phyloP scores from a whole-genome alignment of 2,329 filamentous ascomycete genomes.

The Diaporthe citrichinensis region DNA sequence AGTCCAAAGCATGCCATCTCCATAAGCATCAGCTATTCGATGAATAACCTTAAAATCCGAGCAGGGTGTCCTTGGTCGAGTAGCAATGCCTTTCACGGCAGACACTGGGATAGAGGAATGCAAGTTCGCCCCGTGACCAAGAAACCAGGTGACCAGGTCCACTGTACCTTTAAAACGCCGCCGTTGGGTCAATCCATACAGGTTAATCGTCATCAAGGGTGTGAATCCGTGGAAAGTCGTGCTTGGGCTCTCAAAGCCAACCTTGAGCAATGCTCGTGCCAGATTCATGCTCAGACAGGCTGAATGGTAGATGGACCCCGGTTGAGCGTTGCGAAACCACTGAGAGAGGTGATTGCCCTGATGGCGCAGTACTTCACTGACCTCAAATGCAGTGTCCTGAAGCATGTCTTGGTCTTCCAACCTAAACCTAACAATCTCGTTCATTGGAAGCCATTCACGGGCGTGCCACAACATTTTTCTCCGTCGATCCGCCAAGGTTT shows the following conservation, averaged over 20 bases:
- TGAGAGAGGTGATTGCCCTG: not conserved
- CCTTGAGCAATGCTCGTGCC: not conserved
- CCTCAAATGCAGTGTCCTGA: not conserved
- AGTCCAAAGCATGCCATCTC: not conserved
- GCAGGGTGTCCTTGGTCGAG: not conserved
- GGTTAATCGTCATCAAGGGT: not conserved
- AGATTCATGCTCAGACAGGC: not conserved
- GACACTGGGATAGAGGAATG: not conserved
- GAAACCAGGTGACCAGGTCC: not conserved
- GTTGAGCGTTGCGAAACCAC: not conserved
- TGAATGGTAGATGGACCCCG: not conserved
- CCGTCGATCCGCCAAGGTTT: not conserved
- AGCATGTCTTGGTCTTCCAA: not conserved
- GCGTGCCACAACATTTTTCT: not conserved
- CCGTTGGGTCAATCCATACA: not conserved
- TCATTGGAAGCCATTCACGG: not conserved
- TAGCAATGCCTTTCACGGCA: not conserved
- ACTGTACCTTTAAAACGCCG: not conserved
- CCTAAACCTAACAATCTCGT: not conserved
- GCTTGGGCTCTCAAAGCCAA: not conserved
- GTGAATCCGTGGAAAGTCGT: not conserved
- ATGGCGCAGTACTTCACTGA: not conserved
- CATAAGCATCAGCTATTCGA: not conserved
- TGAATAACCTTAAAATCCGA: not conserved
- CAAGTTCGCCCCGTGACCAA: not conserved